A percentile compares a stretch with the other conserved stretches of the same genome.
Evolutionary conservation across 805 yeast species (phyloP).

Genomic region (Kazachstania africana): DNA sequence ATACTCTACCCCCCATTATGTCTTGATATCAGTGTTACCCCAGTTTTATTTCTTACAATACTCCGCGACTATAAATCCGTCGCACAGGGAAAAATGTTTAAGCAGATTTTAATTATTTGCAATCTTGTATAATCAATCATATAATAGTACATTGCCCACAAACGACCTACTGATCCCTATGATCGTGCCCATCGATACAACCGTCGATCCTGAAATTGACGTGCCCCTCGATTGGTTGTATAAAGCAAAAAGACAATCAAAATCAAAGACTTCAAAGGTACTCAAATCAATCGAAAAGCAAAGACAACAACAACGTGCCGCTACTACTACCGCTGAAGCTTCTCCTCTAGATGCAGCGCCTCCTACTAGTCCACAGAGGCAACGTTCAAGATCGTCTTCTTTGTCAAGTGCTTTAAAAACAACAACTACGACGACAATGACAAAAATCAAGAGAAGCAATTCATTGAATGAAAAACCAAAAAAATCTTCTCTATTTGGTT

Average conservation of each 20-base stretch:
- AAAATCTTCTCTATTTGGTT: slow-evolving; percentile 19
- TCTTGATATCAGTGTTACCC: no score
- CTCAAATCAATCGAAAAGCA: neutral
- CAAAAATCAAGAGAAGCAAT: slow-evolving; percentile 1
- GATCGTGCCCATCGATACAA: neutral
- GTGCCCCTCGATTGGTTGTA: slow-evolving; percentile 82
- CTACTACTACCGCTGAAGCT: no score
- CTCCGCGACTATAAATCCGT: no score
- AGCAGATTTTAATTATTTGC: no score
- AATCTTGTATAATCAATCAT: no score
- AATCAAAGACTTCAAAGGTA: neutral
- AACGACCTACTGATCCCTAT: neutral
- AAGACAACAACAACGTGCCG: neutral
- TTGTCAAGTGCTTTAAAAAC: slow-evolving; percentile 3
- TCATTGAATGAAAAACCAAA: slow-evolving; percentile 19
- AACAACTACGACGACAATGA: neutral
- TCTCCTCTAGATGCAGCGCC: no score
- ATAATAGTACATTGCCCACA: no score
- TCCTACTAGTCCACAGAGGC: no score
- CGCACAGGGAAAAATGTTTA: no score
- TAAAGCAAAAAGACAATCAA: slow-evolving; percentile 46
- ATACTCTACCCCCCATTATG: no score
- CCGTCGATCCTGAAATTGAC: slow-evolving; percentile 15
- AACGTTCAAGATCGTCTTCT: slow-evolving; percentile 6
- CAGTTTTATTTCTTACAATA: no score